Evolutionary conservation across 139 green algal genomes (phyloP).

Genomic region (Tetradesmus lagerheimii): DNA sequence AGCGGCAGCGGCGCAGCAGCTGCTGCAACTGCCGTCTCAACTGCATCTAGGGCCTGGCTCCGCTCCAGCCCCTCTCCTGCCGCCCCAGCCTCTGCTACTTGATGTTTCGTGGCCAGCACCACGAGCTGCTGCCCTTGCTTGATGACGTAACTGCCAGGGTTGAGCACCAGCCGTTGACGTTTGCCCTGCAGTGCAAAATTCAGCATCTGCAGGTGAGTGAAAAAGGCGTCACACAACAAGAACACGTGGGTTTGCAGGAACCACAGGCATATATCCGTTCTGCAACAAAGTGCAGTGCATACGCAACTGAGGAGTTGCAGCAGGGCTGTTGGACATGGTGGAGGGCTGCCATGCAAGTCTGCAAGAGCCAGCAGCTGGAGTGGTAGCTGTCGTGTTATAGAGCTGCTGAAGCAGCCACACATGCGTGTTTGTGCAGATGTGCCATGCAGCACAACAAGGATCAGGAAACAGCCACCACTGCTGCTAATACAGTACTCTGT

Average conservation of each 20-base stretch:
- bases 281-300: too few species aligned
- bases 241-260: too few species aligned
- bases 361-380: too few species aligned
- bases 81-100: constrained; percentile 16
- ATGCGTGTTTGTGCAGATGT: too few species aligned
- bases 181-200: background rate
- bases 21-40: background rate
- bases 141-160: constrained; percentile 52
- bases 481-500: too few species aligned
- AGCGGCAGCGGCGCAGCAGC: background rate
- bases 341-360: too few species aligned
- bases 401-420: background rate
- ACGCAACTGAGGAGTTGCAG: too few species aligned
- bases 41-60: background rate
- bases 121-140: constrained; percentile 44
- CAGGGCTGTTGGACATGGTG: too few species aligned
- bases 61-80: constrained; percentile 29
- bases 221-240: too few species aligned
- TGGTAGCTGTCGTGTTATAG: background rate
- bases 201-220: too few species aligned
- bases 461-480: too few species aligned
- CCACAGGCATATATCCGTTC: too few species aligned
- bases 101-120: constrained; percentile 46
- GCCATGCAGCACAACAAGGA: background rate
- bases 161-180: constrained; percentile 52